Evolutionary conservation across 768 basidiomycete genomes (phyloP), one percentile per base, ranked within the genome.

Genomic region (Tricholoma terreum): DNA sequence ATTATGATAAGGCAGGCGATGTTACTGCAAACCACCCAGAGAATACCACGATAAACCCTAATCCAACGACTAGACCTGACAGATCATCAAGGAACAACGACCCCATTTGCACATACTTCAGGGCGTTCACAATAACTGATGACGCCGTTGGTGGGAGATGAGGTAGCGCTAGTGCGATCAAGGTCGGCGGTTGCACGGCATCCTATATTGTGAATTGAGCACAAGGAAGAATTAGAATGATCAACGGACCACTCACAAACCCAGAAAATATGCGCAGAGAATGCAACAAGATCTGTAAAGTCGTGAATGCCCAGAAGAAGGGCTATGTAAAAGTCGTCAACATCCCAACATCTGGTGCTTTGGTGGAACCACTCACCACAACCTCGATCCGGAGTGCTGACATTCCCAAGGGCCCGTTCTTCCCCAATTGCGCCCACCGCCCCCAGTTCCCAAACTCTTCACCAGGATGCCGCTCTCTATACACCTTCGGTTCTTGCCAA

Each of bases 281-380:
- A 63, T 92, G 89, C 43, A 93, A 65, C 17, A 79, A 78, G 21
- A 92, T 75, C 61, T 92, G 82, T 4, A 92, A 67, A 0, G 90
- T 87, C 36, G 83, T 81, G 58, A 92, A 92, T 7, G 82, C 86
- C 88, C 88, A 91, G 68, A 92, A 89, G 74, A 93, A 89, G 1
- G 89, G 85, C 90, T 92, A 60, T 3, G 6, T 27, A 6, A 27
- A 2, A 27, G 24, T 27, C 6, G 24, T 27, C 24, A 27, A 27
- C 24, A 27, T 6, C 24, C 24, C 24, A 6, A 27, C 24, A 3
- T 27, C 24, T 27, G 6, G 6, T 27, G 24, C 2, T 27, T 27
- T 27, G 24, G 24, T 27, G 24, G 3, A 27, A 27, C 3, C 9
- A 75, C 85, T 60, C 63, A 89, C 88, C 71, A 86, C 77, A 43